Conservation (phyloP, 2,329 filamentous ascomycete genomes). For the Cryphonectria parasitica region DNA sequence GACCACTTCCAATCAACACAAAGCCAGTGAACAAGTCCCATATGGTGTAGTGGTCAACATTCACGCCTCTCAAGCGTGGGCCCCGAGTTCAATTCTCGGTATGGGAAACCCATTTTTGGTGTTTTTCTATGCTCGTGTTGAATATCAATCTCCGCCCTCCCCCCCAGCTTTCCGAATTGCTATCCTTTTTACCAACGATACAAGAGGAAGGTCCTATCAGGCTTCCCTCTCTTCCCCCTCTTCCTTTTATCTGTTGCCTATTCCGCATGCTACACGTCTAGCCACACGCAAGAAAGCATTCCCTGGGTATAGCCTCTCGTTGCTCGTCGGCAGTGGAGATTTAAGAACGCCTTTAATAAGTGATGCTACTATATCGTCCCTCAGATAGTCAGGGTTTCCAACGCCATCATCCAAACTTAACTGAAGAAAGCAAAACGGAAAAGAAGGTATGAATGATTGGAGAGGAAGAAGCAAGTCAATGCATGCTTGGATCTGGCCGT, state of each 20-base stretch:
- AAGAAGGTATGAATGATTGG: neutral
- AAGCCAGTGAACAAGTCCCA: neutral
- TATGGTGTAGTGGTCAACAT: constrained; percentile 17
- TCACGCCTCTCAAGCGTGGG: constrained; percentile 16
- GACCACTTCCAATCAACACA: neutral
- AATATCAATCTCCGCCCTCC: neutral
- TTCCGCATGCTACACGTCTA: neutral
- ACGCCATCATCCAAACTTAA: neutral
- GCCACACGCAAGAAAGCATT: neutral
- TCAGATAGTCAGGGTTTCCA: neutral
- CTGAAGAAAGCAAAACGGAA: neutral
- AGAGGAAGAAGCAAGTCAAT: neutral
- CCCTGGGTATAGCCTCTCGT: neutral
- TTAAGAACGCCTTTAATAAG: neutral
- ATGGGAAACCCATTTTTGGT: constrained; percentile 13
- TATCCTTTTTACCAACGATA: neutral
- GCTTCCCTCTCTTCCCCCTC: neutral
- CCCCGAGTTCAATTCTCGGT: constrained; percentile 17
- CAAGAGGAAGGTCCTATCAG: neutral
- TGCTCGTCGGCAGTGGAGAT: neutral
- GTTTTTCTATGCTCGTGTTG: neutral
- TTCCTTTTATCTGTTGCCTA: neutral
- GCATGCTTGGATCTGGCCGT: neutral
- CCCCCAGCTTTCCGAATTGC: neutral
- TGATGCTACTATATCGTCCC: neutral